Percentiles rank a stretch among this genome's conserved stretches.
Evolutionary conservation across 148 eudicot species (phyloP).

Genomic region (Silene uniflora): DNA sequence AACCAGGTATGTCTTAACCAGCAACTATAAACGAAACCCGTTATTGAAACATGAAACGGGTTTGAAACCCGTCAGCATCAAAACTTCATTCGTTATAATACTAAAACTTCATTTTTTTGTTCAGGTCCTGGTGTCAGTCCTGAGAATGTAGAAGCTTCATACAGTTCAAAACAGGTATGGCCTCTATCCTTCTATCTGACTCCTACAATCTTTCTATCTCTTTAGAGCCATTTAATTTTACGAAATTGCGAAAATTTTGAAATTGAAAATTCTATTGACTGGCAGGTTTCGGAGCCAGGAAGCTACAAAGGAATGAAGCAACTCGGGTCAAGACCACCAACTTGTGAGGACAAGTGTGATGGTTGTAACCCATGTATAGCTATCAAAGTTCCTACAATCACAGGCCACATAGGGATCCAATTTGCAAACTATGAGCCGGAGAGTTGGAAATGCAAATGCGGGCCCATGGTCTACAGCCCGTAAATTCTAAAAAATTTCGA

Average conservation of each 20-base stretch:
- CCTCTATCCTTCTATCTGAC: background rate
- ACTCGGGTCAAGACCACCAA: slow-evolving; percentile 88
- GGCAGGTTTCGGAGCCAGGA: slow-evolving; percentile 13
- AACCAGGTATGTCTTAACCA: slow-evolving; percentile 20
- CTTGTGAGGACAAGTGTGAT: slow-evolving; percentile 70
- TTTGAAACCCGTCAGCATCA: too few relatives aligned
- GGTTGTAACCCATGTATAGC: slow-evolving; percentile 84
- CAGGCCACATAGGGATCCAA: slow-evolving; percentile 38
- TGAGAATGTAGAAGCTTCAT: slow-evolving; percentile 18
- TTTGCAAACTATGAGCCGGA: slow-evolving; percentile 82
- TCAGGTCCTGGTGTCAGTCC: slow-evolving; percentile 32
- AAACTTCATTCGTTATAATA: background rate
- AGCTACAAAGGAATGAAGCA: slow-evolving; percentile 30
- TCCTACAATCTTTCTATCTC: background rate
- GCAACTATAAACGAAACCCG: background rate
- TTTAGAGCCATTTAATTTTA: background rate
- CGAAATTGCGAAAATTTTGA: background rate
- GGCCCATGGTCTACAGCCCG: slow-evolving; percentile 65
- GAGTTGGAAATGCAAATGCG: slow-evolving; percentile 98
- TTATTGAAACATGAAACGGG: background rate
- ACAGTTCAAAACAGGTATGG: slow-evolving; percentile 30
- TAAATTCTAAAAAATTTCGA: slow-evolving; percentile 13
- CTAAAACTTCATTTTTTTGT: slow-evolving; percentile 6
- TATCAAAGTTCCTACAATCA: slow-evolving; percentile 72
- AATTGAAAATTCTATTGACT: background rate